phyloP scores from a whole-genome alignment of 129 eudicot species.

The Erigeron canadensis region DNA sequence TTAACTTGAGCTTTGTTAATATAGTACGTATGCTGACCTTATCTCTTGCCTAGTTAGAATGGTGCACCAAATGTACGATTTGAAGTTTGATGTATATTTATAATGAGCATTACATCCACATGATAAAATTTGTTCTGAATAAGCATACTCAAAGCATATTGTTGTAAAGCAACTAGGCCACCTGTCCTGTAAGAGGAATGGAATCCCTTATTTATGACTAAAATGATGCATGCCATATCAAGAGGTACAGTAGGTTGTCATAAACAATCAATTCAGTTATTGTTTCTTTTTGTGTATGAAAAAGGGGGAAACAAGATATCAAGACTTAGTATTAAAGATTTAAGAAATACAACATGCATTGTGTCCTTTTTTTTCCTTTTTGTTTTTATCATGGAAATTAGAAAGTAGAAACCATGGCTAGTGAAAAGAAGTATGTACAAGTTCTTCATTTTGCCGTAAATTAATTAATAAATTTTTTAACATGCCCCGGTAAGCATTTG shows the following conservation, averaged over 20 bases:
- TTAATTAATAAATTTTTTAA: too few relatives aligned
- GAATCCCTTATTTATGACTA: not conserved
- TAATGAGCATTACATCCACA: not conserved
- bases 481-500: not conserved
- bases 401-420: not conserved
- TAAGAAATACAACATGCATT: not conserved
- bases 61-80: not conserved
- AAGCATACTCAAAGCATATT: not conserved
- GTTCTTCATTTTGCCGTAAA: not conserved
- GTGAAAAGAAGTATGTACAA: not conserved
- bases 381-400: not conserved
- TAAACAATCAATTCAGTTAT: too few relatives aligned
- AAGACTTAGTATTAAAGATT: not conserved
- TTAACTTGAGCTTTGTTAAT: not conserved
- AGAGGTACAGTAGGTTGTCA: too few relatives aligned
- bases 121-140: not conserved
- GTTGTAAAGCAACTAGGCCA: too few relatives aligned
- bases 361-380: not conserved
- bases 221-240: not conserved
- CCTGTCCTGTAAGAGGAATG: too few relatives aligned
- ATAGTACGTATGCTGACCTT: not conserved
- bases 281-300: too few relatives aligned
- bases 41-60: not conserved
- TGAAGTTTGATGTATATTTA: not conserved
- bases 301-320: not conserved